Conservation (phyloP, 768 basidiomycete species). For the Rhizopogon vulgaris region DNA sequence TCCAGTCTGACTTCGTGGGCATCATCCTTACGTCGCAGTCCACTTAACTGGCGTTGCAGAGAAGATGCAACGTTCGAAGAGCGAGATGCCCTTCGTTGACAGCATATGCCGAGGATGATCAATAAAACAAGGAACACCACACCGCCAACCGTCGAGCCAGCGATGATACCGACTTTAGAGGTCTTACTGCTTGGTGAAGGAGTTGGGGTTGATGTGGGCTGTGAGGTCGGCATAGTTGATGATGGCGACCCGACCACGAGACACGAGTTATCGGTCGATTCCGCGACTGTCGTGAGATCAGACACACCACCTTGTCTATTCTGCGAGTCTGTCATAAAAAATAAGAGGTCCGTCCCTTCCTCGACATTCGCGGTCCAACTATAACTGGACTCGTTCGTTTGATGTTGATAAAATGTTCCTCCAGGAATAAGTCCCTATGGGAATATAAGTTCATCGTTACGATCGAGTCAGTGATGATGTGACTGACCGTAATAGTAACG, state of each 20-base stretch:
- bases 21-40: too few species aligned
- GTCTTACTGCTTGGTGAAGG: slow-evolving; percentile 15
- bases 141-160: slow-evolving; percentile 42
- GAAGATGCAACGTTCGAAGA: slow-evolving; percentile 24
- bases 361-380: slow-evolving; percentile 51
- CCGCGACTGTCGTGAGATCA: slow-evolving; percentile 38
- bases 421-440: slow-evolving; percentile 57
- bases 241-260: slow-evolving; percentile 46
- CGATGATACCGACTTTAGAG: slow-evolving; percentile 16
- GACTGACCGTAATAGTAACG: slow-evolving; percentile 42
- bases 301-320: slow-evolving; percentile 57
- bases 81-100: slow-evolving; percentile 15
- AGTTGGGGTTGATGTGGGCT: slow-evolving; percentile 12
- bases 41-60: slow-evolving; percentile 1
- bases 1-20: too few species aligned
- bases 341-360: slow-evolving; percentile 52
- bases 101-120: slow-evolving; percentile 46
- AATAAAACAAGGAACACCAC: slow-evolving; percentile 45
- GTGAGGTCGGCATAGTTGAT: slow-evolving; percentile 30
- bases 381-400: slow-evolving; percentile 28
- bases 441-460: background rate
- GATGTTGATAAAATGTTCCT: slow-evolving; percentile 44
- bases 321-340: slow-evolving; percentile 45
- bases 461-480: slow-evolving; percentile 7
- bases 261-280: slow-evolving; percentile 46